Evolutionary conservation across 331 rosid species (phyloP).

Genomic region (Arachis monticola): DNA sequence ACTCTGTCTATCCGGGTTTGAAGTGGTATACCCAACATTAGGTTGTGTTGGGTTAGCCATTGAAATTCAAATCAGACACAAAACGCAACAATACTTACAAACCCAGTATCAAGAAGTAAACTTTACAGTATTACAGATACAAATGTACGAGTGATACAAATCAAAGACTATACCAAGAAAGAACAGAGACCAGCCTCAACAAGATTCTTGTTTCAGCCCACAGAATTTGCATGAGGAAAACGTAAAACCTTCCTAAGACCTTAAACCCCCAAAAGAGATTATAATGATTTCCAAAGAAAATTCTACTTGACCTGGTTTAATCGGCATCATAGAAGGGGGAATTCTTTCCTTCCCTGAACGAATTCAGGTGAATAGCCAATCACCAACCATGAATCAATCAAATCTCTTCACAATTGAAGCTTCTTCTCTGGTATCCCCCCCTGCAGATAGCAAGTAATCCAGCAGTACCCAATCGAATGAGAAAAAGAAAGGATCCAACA

Average conservation of each 20-base stretch:
- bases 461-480: no score
- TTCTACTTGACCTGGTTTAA: no score
- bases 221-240: slow-evolving; percentile 31
- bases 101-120: slow-evolving; percentile 44
- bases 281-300: no score
- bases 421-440: no score
- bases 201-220: slow-evolving; percentile 39
- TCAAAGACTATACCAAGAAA: slow-evolving; percentile 37
- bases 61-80: slow-evolving; percentile 33
- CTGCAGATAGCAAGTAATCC: neutral
- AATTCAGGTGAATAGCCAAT: no score
- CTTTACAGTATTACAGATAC: slow-evolving; percentile 32
- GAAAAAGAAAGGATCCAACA: no score
- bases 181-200: slow-evolving; percentile 19
- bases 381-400: no score
- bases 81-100: slow-evolving; percentile 34
- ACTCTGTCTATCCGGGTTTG: slow-evolving; percentile 50
- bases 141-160: neutral
- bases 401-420: no score
- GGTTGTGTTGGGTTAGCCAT: slow-evolving; percentile 82
- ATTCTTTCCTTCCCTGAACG: no score
- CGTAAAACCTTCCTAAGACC: neutral
- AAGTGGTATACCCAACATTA: slow-evolving; percentile 64
- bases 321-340: no score
- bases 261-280: neutral